Conservation (phyloP, 2,329 filamentous ascomycete species). For the Colletotrichum euphorbiae region DNA sequence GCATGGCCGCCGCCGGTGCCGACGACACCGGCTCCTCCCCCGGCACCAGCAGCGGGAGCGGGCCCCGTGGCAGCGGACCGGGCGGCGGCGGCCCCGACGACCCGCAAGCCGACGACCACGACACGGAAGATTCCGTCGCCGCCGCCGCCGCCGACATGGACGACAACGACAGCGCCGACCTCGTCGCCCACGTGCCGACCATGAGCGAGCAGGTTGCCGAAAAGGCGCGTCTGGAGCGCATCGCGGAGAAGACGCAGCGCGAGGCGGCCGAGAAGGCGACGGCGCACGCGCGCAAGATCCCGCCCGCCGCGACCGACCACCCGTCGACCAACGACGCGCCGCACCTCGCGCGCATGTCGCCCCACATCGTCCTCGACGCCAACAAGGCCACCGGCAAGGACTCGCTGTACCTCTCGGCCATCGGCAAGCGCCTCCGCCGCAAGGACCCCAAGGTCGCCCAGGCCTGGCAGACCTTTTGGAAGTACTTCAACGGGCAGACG, state of each 20-base stretch:
- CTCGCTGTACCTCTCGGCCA: slow-evolving; percentile 76
- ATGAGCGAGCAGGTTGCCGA: slow-evolving; percentile 69
- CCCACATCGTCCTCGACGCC: slow-evolving; percentile 80
- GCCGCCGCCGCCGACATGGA: slow-evolving; percentile 31
- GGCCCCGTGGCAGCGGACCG: slow-evolving; percentile 5
- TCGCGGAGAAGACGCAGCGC: slow-evolving; percentile 66
- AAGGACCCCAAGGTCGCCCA: slow-evolving; percentile 69
- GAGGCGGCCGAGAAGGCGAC: slow-evolving; percentile 66
- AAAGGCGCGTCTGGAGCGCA: slow-evolving; percentile 69
- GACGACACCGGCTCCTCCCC: slow-evolving; percentile 37
- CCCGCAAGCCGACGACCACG: slow-evolving; percentile 44
- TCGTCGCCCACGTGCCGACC: slow-evolving; percentile 48
- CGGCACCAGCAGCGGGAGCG: slow-evolving; percentile 14
- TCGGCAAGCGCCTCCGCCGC: slow-evolving; percentile 60
- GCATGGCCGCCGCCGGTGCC: slow-evolving; percentile 43
- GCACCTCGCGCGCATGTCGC: slow-evolving; percentile 67
- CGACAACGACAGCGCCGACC: slow-evolving; percentile 35
- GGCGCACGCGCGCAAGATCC: slow-evolving; percentile 63
- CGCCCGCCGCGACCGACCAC: slow-evolving; percentile 62
- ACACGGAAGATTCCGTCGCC: slow-evolving; percentile 45
- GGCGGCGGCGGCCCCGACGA: slow-evolving; percentile 25
- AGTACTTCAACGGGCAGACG: slow-evolving; percentile 88
- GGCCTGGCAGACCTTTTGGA: slow-evolving; percentile 79
- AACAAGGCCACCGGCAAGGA: slow-evolving; percentile 83
- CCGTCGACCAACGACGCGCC: slow-evolving; percentile 67